Conservation (phyloP, 2,329 filamentous ascomycete genomes). For the Apiospora pterosperma region DNA sequence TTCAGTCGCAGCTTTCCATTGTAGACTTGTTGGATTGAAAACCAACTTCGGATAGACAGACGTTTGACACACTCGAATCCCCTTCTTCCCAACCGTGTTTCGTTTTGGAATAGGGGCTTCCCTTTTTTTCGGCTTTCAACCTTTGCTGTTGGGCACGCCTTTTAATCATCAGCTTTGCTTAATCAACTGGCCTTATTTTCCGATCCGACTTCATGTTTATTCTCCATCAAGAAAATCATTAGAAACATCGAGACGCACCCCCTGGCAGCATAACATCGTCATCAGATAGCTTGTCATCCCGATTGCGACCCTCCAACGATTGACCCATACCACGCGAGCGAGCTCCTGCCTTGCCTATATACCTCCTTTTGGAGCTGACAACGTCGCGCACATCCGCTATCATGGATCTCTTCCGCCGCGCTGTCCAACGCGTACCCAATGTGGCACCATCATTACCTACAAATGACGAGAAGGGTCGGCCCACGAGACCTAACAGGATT, state of each 20-base stretch:
- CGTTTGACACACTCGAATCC: slow-evolving; percentile 10
- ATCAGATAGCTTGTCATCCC: not conserved
- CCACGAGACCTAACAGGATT: slow-evolving; percentile 35
- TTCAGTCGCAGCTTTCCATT: slow-evolving; percentile 12
- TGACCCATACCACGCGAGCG: not conserved
- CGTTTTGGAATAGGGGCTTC: slow-evolving; percentile 14
- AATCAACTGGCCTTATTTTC: not conserved
- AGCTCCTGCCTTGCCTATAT: not conserved
- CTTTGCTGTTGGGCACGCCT: not conserved
- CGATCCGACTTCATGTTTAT: not conserved
- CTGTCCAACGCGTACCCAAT: slow-evolving; percentile 46
- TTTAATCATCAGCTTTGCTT: not conserved
- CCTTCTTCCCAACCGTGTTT: not conserved
- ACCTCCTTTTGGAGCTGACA: not conserved
- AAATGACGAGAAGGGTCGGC: slow-evolving; percentile 46
- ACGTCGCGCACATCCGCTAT: slow-evolving; percentile 6
- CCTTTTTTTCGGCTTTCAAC: not conserved
- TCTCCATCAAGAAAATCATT: slow-evolving; percentile 5
- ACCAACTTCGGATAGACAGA: slow-evolving; percentile 12
- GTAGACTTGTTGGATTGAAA: not conserved
- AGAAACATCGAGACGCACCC: not conserved
- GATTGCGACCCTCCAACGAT: not conserved
- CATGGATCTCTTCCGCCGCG: slow-evolving; percentile 59
- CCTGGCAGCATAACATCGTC: not conserved
- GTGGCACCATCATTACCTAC: slow-evolving; percentile 44